phyloP scores from a whole-genome alignment of 306 rosid genomes.

The Fragaria iinumae region DNA sequence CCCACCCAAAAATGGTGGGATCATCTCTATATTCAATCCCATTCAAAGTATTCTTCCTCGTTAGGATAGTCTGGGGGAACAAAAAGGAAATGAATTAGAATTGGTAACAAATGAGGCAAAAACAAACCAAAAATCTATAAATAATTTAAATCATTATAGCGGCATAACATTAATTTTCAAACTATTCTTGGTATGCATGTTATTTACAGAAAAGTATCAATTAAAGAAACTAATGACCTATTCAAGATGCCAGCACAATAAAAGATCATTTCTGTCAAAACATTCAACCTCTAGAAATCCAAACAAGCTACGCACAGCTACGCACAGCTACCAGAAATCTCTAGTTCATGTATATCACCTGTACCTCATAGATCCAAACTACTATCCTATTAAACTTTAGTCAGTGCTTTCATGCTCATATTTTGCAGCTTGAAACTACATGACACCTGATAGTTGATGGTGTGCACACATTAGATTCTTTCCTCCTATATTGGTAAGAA shows the following conservation, averaged over 20 bases:
- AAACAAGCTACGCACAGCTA: not conserved
- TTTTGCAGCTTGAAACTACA: not conserved
- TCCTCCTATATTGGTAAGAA: not conserved
- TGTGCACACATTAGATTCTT: conserved; percentile 1
- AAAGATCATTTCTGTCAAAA: not conserved
- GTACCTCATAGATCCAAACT: conserved; percentile 9
- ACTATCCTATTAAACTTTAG: not conserved
- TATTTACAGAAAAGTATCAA: not conserved
- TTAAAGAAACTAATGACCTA: not conserved
- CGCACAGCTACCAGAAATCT: not conserved
- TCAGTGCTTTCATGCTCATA: not conserved
- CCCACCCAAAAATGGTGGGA: conserved; percentile 95
- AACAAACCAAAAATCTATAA: not conserved
- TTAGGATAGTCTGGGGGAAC: conserved; percentile 64
- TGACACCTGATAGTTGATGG: not conserved
- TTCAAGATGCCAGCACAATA: not conserved
- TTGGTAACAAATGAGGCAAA: not conserved
- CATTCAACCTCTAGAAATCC: conserved; percentile 15
- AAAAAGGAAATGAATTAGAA: conserved; percentile 15
- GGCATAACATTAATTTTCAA: not conserved
- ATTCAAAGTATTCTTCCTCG: conserved; percentile 77
- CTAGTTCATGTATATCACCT: not conserved
- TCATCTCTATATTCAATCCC: conserved; percentile 87
- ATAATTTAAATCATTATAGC: not conserved
- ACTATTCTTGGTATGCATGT: not conserved